Base-by-base conservation (phyloP, 1,139 yeast species). In the Citeromyces hawaiiensis region DNA sequence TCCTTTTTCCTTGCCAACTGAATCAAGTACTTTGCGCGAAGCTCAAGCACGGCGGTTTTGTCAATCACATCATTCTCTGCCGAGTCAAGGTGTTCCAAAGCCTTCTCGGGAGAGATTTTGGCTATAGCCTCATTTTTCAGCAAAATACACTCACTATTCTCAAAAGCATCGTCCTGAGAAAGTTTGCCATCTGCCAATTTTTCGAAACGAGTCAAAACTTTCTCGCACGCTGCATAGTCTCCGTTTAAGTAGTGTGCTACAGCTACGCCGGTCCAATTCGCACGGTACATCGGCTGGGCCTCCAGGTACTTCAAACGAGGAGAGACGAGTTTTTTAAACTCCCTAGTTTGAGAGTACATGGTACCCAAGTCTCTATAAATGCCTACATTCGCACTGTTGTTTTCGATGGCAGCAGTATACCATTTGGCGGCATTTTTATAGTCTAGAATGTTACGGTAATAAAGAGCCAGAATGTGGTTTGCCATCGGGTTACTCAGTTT, bases 191-290 rank as follows among this genome's bases (percentile, higher is more conserved):
- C 72, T 35, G 85, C 75, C 31, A 86, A 64, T 15, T 70, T 76
- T 53, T 87, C 95, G 49, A 85, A 85, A 50, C 82, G 78, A 23
- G 71, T 56, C 49, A 88, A 68, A 3, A 93, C 82, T 41, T 73
- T 70, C 43, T 80, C 77, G 3, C 96, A 93, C 13, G 72, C 73
- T 29, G 63, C 63, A 52, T 67, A 71, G 52, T 88, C 86, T 21
- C 72, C 70, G 52, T 72, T 73, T 53, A 88, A 66, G 56, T 83
- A 86, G 52, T 83, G 86, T 0, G 96, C 95, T 34, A 85, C 68
- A 0, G 96, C 96, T 41, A 83, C 66, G 0, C 83, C 81, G 2
- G 95, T 83, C 96, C 97, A 93, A 53, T 86, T 82, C 48, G 93
- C 91, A 47, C 96, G 72, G 54, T 75, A 81, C 0, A 94, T 95